These are phyloP conservation scores for Metschnikowia peoriensis DNA, from an alignment of 805 yeast species.

Conservation along the genomic window DNA sequence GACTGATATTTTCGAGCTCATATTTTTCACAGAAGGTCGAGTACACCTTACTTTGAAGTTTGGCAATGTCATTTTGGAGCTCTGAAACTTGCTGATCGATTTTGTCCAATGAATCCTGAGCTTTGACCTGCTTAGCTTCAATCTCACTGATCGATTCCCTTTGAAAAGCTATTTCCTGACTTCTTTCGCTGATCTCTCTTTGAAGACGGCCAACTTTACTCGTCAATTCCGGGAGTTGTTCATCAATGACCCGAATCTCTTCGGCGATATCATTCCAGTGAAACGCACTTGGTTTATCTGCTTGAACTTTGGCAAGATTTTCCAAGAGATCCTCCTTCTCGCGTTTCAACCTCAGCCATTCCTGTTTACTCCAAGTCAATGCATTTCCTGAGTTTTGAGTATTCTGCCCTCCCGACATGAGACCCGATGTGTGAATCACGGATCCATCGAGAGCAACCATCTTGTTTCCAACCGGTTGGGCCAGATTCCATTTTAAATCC, in stretches of 20 bases:
- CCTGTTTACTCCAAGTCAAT: slow-evolving; percentile 71
- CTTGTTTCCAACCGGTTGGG: slow-evolving; percentile 48
- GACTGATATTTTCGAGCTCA: slow-evolving; percentile 55
- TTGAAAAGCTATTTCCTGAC: slow-evolving; percentile 53
- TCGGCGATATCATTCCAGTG: slow-evolving; percentile 56
- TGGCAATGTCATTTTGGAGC: neutral
- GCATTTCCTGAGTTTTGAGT: slow-evolving; percentile 38
- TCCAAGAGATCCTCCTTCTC: slow-evolving; percentile 50
- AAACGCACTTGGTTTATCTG: slow-evolving; percentile 50
- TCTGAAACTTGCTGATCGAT: slow-evolving; percentile 15
- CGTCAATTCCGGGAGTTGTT: slow-evolving; percentile 43
- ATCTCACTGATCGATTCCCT: slow-evolving; percentile 19
- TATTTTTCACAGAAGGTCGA: slow-evolving; percentile 52
- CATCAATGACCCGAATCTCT: slow-evolving; percentile 47
- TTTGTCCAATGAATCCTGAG: slow-evolving; percentile 15
- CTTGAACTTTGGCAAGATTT: slow-evolving; percentile 50
- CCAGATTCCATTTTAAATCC: slow-evolving; percentile 58
- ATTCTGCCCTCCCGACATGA: slow-evolving; percentile 87
- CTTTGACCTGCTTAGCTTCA: slow-evolving; percentile 17
- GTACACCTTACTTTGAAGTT: slow-evolving; percentile 48
- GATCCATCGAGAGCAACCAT: slow-evolving; percentile 83
- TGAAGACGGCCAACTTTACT: slow-evolving; percentile 43
- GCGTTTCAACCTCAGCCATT: slow-evolving; percentile 51
- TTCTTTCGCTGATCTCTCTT: slow-evolving; percentile 44
- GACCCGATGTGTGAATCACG: slow-evolving; percentile 77